A percentile compares a stretch with the other conserved stretches of the same genome.
Conservation (phyloP, 345 rosid species). For the Linum trigynum region DNA sequence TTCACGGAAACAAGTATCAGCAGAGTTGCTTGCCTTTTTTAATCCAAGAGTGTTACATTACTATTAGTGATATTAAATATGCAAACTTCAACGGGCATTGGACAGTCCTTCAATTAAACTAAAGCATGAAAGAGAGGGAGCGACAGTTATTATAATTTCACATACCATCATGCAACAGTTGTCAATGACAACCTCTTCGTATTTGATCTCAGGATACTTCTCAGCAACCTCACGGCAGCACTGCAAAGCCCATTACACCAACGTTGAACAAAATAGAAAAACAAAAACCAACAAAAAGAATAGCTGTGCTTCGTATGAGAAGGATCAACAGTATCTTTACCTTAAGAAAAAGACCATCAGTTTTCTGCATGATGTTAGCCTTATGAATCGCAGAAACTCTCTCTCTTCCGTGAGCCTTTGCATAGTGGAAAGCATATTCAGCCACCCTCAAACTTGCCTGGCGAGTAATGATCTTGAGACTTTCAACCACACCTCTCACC, state of each 20-base stretch:
- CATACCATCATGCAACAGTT: conserved; percentile 99
- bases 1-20: conserved; percentile 11
- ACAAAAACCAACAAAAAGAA: neutral
- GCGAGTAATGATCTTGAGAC: conserved; percentile 93
- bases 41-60: neutral
- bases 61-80: neutral
- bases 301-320: neutral
- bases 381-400: conserved; percentile 97
- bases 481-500: conserved; percentile 98
- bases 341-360: conserved; percentile 86
- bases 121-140: neutral
- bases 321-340: neutral
- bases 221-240: conserved; percentile 99
- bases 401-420: conserved; percentile 89
- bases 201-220: conserved; percentile 87
- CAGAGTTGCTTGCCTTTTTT: conserved; percentile 8
- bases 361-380: conserved; percentile 98
- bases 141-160: neutral
- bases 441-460: conserved; percentile 98
- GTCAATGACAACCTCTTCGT: conserved; percentile 99
- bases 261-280: neutral
- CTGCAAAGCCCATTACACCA: conserved; percentile 31
- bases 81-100: neutral
- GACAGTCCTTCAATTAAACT: neutral
- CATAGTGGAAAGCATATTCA: conserved; percentile 95